Evolutionary conservation across 2,329 filamentous ascomycete genomes (phyloP), one percentile per base, ranked within the genome.

Genomic region (Colletotrichum phormii): DNA sequence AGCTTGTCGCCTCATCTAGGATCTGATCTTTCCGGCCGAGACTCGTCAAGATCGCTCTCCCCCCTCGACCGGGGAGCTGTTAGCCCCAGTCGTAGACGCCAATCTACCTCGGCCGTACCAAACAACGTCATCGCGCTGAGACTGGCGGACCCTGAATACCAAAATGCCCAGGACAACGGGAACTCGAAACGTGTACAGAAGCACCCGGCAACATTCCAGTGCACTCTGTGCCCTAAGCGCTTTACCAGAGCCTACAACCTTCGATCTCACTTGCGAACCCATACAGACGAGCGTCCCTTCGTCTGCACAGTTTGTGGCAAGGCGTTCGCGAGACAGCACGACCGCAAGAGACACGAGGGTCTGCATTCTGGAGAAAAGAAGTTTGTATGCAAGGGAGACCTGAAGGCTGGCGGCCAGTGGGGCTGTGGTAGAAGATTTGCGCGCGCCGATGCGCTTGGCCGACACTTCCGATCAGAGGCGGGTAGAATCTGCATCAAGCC

Each of bases 291-390:
- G 85, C 90, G 97, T 60, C 97, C 97, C 0, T 99, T 98, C 79
- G 96, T 98, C 3, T 99, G 97, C 80, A 98, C 94, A 0, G 95
- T 98, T 9, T 99, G 97, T 77, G 94, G 95, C 64, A 99, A 99
- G 82, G 97, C 97, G 0, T 99, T 99, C 84, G 97, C 97, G 6
- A 93, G 97, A 31, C 97, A 99, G 80, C 97, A 99, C 80, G 97
- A 99, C 81, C 93, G 97, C 58, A 99, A 99, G 84, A 93, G 97
- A 51, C 97, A 99, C 82, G 97, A 99, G 84, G 95, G 96, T 51
- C 86, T 99, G 54, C 97, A 99, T 80, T 97, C 94, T 0, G 97
- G 97, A 54, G 97, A 99, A 85, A 99, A 98, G 90, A 98, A 98
- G 80, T 99, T 98, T 80, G 94, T 98, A 8, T 99, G 97, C 84